phyloP scores from a whole-genome alignment of 2,329 filamentous ascomycete genomes.

The Penicillium fuscoglaucum region DNA sequence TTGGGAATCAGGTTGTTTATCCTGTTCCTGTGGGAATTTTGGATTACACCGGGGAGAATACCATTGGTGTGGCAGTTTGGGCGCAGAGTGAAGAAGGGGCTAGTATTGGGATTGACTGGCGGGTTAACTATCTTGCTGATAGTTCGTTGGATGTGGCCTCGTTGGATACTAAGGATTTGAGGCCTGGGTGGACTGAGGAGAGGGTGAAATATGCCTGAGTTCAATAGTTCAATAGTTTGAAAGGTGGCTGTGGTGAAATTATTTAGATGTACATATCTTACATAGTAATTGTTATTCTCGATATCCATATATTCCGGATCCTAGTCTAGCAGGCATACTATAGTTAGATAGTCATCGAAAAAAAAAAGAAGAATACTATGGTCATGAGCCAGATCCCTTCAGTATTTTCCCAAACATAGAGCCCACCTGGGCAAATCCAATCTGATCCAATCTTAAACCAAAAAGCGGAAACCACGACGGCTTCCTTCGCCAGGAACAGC shows the following conservation, averaged over 20 bases:
- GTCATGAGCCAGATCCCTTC: background rate
- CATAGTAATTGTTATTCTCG: background rate
- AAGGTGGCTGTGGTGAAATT: background rate
- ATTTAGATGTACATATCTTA: background rate
- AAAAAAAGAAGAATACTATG: too few relatives aligned
- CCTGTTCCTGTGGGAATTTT: slow-evolving; percentile 62
- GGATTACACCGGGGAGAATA: slow-evolving; percentile 60
- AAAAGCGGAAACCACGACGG: slow-evolving; percentile 66
- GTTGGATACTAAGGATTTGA: slow-evolving; percentile 51
- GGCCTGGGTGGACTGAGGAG: slow-evolving; percentile 52
- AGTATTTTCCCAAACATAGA: too few relatives aligned
- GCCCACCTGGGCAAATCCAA: background rate
- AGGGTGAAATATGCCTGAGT: slow-evolving; percentile 39
- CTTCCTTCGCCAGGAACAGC: slow-evolving; percentile 58
- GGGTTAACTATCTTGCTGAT: slow-evolving; percentile 54
- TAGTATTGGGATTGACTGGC: slow-evolving; percentile 52
- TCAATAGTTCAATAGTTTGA: too few relatives aligned
- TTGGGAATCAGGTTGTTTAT: slow-evolving; percentile 62
- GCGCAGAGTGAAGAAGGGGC: slow-evolving; percentile 57
- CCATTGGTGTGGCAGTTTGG: slow-evolving; percentile 60
- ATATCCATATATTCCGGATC: background rate
- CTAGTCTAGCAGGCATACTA: background rate
- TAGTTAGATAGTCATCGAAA: background rate
- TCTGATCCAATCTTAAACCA: slow-evolving; percentile 46
- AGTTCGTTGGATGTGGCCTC: slow-evolving; percentile 53